Evolutionary conservation across 192 early-diverging fungal species (phyloP).

Genomic region (Coemansia pectinata): DNA sequence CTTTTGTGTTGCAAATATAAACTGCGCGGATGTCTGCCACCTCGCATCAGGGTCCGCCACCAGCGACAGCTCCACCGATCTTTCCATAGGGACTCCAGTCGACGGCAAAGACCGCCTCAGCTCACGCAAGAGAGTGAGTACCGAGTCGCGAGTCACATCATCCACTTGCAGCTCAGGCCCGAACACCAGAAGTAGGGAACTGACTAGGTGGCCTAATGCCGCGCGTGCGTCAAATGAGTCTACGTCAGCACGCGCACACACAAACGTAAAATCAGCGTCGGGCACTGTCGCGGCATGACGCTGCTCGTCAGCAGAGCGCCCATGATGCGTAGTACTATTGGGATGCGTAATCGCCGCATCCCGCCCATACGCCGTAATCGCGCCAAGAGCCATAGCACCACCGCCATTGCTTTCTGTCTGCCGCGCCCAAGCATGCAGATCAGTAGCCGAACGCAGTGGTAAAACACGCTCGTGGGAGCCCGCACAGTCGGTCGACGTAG

Average conservation of each 20-base stretch:
- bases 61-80: not conserved
- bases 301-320: constrained; percentile 18
- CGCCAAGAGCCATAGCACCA: constrained; percentile 57
- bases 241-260: constrained; percentile 61
- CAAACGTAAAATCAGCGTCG: constrained; percentile 21
- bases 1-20: constrained; percentile 34
- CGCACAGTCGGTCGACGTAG: not conserved
- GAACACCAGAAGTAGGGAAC: constrained; percentile 83
- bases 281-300: not conserved
- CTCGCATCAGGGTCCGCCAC: constrained; percentile 42
- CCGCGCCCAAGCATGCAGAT: not conserved
- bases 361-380: constrained; percentile 63
- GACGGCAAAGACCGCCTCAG: constrained; percentile 66
- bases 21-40: constrained; percentile 36
- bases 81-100: not conserved
- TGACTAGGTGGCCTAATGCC: constrained; percentile 80
- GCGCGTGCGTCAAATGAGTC: constrained; percentile 59
- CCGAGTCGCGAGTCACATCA: constrained; percentile 70
- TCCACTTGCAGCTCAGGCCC: constrained; percentile 89
- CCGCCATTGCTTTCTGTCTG: not conserved
- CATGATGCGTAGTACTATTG: constrained; percentile 37
- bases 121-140: constrained; percentile 76
- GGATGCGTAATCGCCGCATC: constrained; percentile 63
- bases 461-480: constrained; percentile 13
- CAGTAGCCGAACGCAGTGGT: constrained; percentile 10